Base-by-base conservation (phyloP, 2,329 filamentous ascomycete species). In the Fusarium nodosum region DNA sequence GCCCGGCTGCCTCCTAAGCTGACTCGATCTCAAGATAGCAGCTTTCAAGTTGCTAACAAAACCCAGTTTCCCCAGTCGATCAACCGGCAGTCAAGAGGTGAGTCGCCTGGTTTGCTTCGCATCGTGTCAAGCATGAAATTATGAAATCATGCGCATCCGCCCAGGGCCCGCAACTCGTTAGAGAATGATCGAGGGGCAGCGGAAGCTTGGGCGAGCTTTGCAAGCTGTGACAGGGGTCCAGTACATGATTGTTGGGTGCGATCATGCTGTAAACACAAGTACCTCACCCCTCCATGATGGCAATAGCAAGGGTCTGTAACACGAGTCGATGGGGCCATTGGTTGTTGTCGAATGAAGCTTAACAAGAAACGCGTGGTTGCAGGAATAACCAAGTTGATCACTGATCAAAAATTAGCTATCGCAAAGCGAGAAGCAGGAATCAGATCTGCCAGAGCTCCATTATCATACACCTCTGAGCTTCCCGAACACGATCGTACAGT, bases 91-190 rank as follows among this genome's bases (percentile, higher is more conserved):
- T 68, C 44, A 45, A 42, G 56, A 39, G 24, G 56, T 57, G 45
- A 59, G n/a, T 45, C 60, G 63, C 28, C 46, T 60, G 58, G 22
- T 38, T 56, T 68, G 61, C 58, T 64, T 52, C 52, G 36, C 26
- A 54, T 69, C 34, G 56, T 62, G 52, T 60, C 60, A 69, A 71
- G 69, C 72, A 74, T 74, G 71, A 74, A 71, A 71, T 73, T 64
- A 73, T 74, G 64, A 74, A 71, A 71, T 74, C 68, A 73, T 74
- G 67, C 59, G 64, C 24, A 52, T 39, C 24, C 71, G 68, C 64
- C 24, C 38, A 44, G 59, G 66, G 53, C 64, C 60, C 56, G 50
- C 66, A 61, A 41, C 55, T 53, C 55, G 61, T 65, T 56, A 60
- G 67, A 70, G 62, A 60, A 59, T 58, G 31, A 68, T 72, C 60